Evolutionary conservation across 2,329 filamentous ascomycete species (phyloP).

Genomic region (Stagonosporopsis rhizophila): DNA sequence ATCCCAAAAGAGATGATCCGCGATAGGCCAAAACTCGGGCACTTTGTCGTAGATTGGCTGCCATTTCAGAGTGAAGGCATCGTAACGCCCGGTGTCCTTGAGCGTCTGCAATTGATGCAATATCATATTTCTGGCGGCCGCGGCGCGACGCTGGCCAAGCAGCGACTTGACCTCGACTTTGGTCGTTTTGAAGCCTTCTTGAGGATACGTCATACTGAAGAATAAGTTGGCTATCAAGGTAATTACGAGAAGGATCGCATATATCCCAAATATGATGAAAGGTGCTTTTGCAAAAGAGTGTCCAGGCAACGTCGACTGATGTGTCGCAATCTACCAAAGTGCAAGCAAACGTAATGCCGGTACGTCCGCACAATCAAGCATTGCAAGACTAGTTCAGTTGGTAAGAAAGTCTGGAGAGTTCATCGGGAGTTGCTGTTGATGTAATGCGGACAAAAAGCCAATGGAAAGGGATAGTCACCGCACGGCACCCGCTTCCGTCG

Average conservation of each 20-base stretch:
- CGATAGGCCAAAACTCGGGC: background rate
- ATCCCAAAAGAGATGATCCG: slow-evolving; percentile 3
- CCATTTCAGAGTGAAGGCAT: background rate
- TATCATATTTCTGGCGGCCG: slow-evolving; percentile 3
- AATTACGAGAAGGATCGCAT: background rate
- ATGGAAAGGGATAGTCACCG: background rate
- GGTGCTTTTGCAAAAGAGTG: background rate
- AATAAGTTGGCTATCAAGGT: too few relatives aligned
- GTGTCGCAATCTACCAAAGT: background rate
- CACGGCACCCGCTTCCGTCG: background rate
- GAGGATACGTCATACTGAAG: slow-evolving; percentile 1
- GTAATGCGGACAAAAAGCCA: background rate
- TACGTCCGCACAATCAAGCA: background rate
- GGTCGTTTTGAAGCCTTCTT: background rate
- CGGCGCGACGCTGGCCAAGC: slow-evolving; percentile 6
- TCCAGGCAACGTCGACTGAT: background rate
- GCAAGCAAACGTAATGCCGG: background rate
- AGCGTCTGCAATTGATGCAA: slow-evolving; percentile 2
- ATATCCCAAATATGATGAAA: background rate
- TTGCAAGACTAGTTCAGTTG: background rate
- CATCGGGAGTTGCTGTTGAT: background rate
- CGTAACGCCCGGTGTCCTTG: slow-evolving; percentile 1
- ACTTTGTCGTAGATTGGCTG: slow-evolving; percentile 2
- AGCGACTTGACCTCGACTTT: background rate
- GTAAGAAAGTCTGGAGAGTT: background rate